phyloP scores from a whole-genome alignment of 2,329 filamentous ascomycete genomes.

The Verticillium longisporum region DNA sequence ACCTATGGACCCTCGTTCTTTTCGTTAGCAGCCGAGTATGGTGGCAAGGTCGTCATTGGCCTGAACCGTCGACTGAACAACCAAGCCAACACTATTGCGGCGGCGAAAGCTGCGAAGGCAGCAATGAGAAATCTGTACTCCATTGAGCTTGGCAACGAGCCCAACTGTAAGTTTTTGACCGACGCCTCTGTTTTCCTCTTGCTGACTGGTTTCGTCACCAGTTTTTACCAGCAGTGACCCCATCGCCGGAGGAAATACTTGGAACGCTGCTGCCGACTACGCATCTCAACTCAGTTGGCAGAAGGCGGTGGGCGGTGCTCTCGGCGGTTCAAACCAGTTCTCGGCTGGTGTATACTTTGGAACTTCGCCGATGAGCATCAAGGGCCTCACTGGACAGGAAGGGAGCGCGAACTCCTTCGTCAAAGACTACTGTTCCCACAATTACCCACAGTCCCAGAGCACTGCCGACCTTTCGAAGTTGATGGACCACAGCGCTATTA shows the following conservation, averaged over 20 bases:
- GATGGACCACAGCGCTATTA: conserved; percentile 34
- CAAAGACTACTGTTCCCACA: conserved; percentile 35
- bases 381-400: conserved; percentile 7
- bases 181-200: background rate
- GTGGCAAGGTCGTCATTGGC: conserved; percentile 38
- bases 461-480: conserved; percentile 26
- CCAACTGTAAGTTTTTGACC: conserved; percentile 36
- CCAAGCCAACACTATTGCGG: conserved; percentile 44
- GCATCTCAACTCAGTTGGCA: conserved; percentile 25
- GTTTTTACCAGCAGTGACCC: conserved; percentile 12
- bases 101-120: conserved; percentile 23
- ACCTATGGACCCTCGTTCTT: conserved; percentile 48
- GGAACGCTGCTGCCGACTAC: conserved; percentile 24
- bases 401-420: conserved; percentile 18
- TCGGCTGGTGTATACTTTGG: conserved; percentile 27
- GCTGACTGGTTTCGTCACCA: background rate
- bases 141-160: conserved; percentile 52
- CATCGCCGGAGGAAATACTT: conserved; percentile 17
- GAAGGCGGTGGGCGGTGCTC: conserved; percentile 19
- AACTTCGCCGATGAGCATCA: conserved; percentile 25
- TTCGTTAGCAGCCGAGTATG: conserved; percentile 39
- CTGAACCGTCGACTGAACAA: conserved; percentile 47
- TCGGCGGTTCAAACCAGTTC: conserved; percentile 18
- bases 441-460: conserved; percentile 30
- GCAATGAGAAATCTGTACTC: conserved; percentile 41